Base-by-base conservation (phyloP, 2,329 filamentous ascomycete genomes). In the Pseudogymnoascus sp. region DNA sequence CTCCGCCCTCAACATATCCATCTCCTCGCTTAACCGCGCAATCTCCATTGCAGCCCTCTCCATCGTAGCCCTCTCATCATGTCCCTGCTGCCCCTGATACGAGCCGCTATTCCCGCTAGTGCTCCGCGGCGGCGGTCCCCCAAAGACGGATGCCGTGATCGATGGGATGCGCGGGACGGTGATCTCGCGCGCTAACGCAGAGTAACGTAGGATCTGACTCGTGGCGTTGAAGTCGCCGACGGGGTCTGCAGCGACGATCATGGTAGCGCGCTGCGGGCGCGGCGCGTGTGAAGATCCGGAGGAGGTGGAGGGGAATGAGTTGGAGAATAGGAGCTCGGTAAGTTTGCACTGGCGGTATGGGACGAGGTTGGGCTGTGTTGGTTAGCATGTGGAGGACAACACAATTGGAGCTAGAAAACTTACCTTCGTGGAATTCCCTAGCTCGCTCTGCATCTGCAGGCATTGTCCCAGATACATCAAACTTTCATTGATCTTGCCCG, bases 381-480 rank as follows among this genome's bases (percentile, higher is more conserved):
- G 63, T 69, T 61, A 69, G 61, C 42, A 59, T 23, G 33, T 59
- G n/a, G 14, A 12, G 8, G 16, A 16, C n/a, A 3, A 31, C 25
- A 25, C 14, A 6, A 40, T 33, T n/a, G 31, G 5, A 53, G 50
- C 10, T 14, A n/a, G 44, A 6, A 40, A 59, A 70, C 74, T 56
- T 79, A 90, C 89, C 83, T 91, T 93, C 72, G 82, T 85, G 11
- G 86, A 87, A 66, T 81, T 87, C 47, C 87, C 86, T 33, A 87
- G 82, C 69, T 93, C 91, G 65, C 89, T 92, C 74, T 97, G 93
- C 82, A 96, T 93, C 73, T 97, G 93, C 69, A 99, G 82, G 73
- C 94, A 99, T 72, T 97, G 94, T 0, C 94, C 94, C 1, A 99
- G 82, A 73, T 97, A 97, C 94, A 99, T 99, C 72, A 99, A 78